Evolutionary conservation across 129 eudicot species (phyloP), one percentile per base, ranked within the genome.

Genomic region (Artemisia argyi): DNA sequence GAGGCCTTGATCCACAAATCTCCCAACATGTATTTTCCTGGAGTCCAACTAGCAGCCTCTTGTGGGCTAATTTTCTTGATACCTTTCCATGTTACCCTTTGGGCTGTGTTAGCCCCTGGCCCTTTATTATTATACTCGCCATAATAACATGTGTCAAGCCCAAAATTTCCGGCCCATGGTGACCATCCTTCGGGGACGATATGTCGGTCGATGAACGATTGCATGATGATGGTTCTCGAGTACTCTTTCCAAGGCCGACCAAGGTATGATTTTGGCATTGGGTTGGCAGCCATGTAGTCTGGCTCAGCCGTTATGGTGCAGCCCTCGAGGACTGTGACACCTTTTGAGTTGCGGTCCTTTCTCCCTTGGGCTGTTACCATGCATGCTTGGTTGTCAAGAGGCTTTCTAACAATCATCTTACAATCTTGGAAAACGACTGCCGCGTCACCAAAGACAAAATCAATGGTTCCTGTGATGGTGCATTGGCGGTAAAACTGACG

Each of bases 401-500:
- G 77, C 69, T 61, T 73, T 8, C 77, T 53, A 1, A 49, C 69
- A 7, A 73, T 55, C 77, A 73, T 61, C 49, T 60, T 61, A 51
- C 77, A 73, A 51, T 61, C 64, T 73, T 73, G 77, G 24, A 73
- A 30, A 22, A 73, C 20, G 3, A 46, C 77, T 7, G 62, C 77
- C 6, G 69, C 69, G 22, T 73, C 77, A 7, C 77, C 77, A 30
- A 73, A 73, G 18, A 73, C 18, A 11, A 73, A 73, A 66, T 73
- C 77, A 7, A 73, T 49, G 39, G 69, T 73, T 19, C 77, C 77
- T 3, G 62, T 61, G 51, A 73, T 61, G 35, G 69, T 73, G 77
- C 77, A 73, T 30, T 73, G 69, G 14, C 69, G 77, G n/a, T 73
- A 73, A 55, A 73, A 73, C 50, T 73, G 77, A 30, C 77, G 69